Base-by-base conservation (phyloP, 2,329 filamentous ascomycete species). In the Penicillium sp. region DNA sequence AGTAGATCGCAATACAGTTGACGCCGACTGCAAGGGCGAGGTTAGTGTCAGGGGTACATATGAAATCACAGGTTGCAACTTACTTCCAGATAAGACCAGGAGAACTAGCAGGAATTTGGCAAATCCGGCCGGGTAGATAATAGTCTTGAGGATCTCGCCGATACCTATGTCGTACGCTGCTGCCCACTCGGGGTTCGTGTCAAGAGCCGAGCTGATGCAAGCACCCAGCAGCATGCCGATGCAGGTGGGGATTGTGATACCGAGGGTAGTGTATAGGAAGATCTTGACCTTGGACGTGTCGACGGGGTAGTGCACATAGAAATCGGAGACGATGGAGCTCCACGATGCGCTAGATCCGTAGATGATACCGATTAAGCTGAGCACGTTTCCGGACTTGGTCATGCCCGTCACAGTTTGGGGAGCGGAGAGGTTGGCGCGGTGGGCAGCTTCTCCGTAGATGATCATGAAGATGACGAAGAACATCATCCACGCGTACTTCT, bases 401-500 rank as follows among this genome's bases (percentile, higher is more conserved):
- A 64, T 49, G 13, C 62, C 58, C 4, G 73, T 67, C 2, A 69
- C 68, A 2, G 68, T 55, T 4, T 73, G 65, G 4, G 69, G 68
- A 2, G 70, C 66, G 13, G 61, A 58, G 51, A 70, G 64, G 58
- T 79, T 72, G 5, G 74, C 76, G 35, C 70, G 72, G 24, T 62
- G 59, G 20, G 71, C 77, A 1, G 72, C 70, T 62, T 79, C 73
- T 38, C 75, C 76, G 53, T 77, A 78, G 58, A 81, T 75, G 61
- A 80, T 72, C 59, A 80, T 61, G 60, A 80, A 80, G 44, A 54
- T 60, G 25, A 69, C 51, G 45, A 69, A 68, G 49, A 64, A 65
- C 33, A 68, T 45, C 20, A 67, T 53, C 67, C 67, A 69, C 14
- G 66, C 66, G 46, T 66, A 69, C 42, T 63, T 62, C 49, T 69